Evolutionary conservation across 768 basidiomycete species (phyloP), one percentile per base, ranked within the genome.

Genomic region (Collybia nuda): DNA sequence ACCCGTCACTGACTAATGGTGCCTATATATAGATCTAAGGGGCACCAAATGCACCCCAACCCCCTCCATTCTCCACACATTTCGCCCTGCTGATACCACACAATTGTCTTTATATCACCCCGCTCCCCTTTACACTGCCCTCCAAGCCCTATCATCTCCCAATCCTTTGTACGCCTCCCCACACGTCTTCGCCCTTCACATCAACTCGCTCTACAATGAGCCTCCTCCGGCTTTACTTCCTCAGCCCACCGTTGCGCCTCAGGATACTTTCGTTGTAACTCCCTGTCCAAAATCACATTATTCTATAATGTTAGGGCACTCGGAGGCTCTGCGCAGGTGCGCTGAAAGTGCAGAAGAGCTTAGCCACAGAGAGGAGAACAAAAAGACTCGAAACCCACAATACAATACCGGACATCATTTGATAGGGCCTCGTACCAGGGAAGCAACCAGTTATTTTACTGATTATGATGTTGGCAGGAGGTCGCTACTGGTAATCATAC

Each of bases 41-140:
- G 77, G 72, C 53, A 82, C 82, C 3, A 54, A 57, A 14, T 83
- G 81, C 57, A 56, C 50, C 0, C 62, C 61, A 11, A 39, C 36
- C 8, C 48, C 36, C 21, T 12, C 35, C 35, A 14, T 62, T 54
- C 5, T 32, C 32, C 6, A 14, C 32, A 38, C 57, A 48, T 54
- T 42, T 51, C 44, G 66, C 47, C 70, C 70, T 56, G 44, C 51
- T 12, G 61, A 72, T 24, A 62, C 60, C 8, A 40, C 53, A 5
- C 55, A 65, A 38, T 61, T 58, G 5, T 48, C 54, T 17, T 61
- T 80, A 19, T 79, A 75, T 45, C 65, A 79, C 49, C 80, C 80
- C 0, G 65, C 72, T 2, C 60, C 76, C 2, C 65, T 77, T 24
- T 48, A 60, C 1, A 37, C 63, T 11, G 69, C 73, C 3, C 61